These are phyloP conservation scores for Starmera quercuum DNA, from an alignment of 805 yeast species.

Conservation along the genomic window DNA sequence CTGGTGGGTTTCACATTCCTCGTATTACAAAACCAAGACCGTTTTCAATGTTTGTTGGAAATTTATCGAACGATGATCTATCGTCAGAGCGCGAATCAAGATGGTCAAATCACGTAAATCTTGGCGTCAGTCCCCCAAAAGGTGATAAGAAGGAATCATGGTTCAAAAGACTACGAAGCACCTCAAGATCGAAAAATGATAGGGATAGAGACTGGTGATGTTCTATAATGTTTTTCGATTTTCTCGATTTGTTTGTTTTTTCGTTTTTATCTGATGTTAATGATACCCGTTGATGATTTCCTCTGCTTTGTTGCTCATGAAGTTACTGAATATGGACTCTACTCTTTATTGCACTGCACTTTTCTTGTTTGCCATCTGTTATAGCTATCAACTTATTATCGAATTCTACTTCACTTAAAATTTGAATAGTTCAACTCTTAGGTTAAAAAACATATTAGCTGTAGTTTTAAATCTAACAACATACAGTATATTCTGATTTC, in stretches of 20 bases:
- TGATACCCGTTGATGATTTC: not conserved
- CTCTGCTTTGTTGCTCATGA: not conserved
- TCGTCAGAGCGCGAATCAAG: slow-evolving; percentile 9
- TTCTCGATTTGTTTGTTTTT: not conserved
- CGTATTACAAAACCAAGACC: slow-evolving; percentile 1
- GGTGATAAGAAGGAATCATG: slow-evolving; percentile 35
- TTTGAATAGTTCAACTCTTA: too few species aligned
- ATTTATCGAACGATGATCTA: not conserved
- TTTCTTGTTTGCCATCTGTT: too few species aligned
- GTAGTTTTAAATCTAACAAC: too few species aligned
- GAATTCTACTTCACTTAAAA: too few species aligned
- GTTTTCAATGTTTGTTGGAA: not conserved
- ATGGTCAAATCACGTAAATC: slow-evolving; percentile 14
- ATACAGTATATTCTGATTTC: too few species aligned
- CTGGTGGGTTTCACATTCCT: slow-evolving; percentile 1
- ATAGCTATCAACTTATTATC: too few species aligned
- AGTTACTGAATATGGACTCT: too few species aligned
- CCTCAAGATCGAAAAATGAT: slow-evolving; percentile 22
- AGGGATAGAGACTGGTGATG: not conserved
- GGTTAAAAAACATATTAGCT: too few species aligned
- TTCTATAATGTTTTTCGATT: not conserved
- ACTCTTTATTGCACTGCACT: too few species aligned
- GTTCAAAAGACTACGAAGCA: slow-evolving; percentile 36
- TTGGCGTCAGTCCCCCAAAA: slow-evolving; percentile 13
- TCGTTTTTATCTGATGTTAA: not conserved